Percentiles rank a stretch among this genome's conserved stretches.
phyloP scores from a whole-genome alignment of 2,329 filamentous ascomycete genomes.

The Beauveria bassiana region DNA sequence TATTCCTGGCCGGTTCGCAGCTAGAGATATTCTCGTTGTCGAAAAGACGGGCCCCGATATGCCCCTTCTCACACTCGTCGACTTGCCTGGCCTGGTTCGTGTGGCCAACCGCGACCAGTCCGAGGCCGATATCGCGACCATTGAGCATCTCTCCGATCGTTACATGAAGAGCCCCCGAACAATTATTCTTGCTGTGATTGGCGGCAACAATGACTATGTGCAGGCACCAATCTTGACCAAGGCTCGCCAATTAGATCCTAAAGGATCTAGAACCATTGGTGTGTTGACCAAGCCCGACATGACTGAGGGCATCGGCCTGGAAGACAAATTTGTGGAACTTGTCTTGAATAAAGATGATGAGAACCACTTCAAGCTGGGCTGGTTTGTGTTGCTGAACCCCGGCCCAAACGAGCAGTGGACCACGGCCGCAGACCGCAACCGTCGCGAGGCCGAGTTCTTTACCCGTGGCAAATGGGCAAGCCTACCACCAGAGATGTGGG shows the following conservation, averaged over 20 bases:
- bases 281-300: constrained; percentile 47
- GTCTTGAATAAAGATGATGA: constrained; percentile 42
- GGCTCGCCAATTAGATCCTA: constrained; percentile 41
- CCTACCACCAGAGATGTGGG: constrained; percentile 40
- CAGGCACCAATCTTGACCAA: constrained; percentile 45
- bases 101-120: constrained; percentile 47
- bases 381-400: constrained; percentile 44
- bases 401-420: constrained; percentile 39
- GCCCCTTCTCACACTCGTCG: constrained; percentile 53
- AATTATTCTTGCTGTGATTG: constrained; percentile 48
- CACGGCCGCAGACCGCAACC: constrained; percentile 32
- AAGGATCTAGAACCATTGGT: constrained; percentile 41
- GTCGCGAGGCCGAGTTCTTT: constrained; percentile 41
- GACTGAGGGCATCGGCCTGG: constrained; percentile 43
- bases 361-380: constrained; percentile 44
- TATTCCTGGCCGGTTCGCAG: constrained; percentile 42
- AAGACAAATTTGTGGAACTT: constrained; percentile 47
- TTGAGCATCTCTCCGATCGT: constrained; percentile 41
- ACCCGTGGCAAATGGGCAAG: constrained; percentile 39
- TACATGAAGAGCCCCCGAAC: constrained; percentile 50
- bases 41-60: constrained; percentile 52
- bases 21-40: constrained; percentile 47
- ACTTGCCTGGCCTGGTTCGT: constrained; percentile 51
- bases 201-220: constrained; percentile 47
- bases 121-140: constrained; percentile 42